Conservation (phyloP, 75 land plant genomes). For the Gnetum montanum region DNA sequence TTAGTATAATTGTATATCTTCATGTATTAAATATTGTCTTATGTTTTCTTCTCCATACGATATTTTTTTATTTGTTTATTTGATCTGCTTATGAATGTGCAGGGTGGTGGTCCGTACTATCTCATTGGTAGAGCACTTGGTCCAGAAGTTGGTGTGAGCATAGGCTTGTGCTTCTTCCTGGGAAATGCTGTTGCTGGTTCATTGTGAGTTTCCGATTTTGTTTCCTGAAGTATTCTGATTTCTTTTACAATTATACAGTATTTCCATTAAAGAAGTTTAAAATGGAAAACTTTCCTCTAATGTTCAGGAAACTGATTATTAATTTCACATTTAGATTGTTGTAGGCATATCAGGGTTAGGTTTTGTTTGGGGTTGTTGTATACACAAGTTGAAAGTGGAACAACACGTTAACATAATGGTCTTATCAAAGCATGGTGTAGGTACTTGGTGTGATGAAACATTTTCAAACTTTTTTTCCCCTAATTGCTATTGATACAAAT, state of each 20-base stretch:
- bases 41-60: neutral
- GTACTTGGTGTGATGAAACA: no score
- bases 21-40: no score
- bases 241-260: neutral
- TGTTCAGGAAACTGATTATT: neutral
- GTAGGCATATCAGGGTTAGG: no score
- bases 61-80: neutral
- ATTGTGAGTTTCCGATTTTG: slow-evolving; percentile 61
- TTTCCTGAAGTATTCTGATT: neutral
- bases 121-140: slow-evolving; percentile 99
- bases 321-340: neutral
- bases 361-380: no score
- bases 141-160: slow-evolving; percentile 99
- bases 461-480: no score
- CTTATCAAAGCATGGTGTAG: no score
- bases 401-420: no score
- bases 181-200: slow-evolving; percentile 99
- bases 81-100: no score
- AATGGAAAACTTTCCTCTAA: no score
- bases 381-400: no score
- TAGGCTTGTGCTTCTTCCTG: slow-evolving; percentile 95
- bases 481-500: no score
- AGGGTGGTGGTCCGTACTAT: slow-evolving; percentile 99
- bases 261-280: neutral
- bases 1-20: no score